A percentile compares a stretch with the other conserved stretches of the same genome.
phyloP scores from a whole-genome alignment of 2,329 filamentous ascomycete genomes.

The Aspergillus puulaauensis region DNA sequence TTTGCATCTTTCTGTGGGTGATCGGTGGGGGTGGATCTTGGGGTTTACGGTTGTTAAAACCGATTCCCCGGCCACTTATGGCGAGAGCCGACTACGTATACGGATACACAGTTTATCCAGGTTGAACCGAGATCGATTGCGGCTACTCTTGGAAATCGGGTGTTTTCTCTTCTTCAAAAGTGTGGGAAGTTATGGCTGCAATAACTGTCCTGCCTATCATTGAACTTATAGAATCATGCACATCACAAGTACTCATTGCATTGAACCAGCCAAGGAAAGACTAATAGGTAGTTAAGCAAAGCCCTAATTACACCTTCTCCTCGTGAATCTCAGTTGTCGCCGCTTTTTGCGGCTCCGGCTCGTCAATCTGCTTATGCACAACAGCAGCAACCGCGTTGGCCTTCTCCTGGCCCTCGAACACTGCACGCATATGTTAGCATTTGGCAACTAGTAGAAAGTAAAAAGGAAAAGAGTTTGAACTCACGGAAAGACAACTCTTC shows the following conservation, averaged over 20 bases:
- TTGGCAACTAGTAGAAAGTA: background rate
- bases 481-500: conserved; percentile 49
- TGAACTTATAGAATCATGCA: background rate
- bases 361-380: conserved; percentile 37
- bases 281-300: background rate
- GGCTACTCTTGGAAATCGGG: too few relatives aligned
- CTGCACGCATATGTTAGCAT: conserved; percentile 21
- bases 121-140: too few relatives aligned
- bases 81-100: too few relatives aligned
- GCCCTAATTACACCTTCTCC: conserved; percentile 4
- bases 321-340: conserved; percentile 3
- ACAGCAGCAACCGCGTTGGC: conserved; percentile 36
- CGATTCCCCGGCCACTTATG: too few relatives aligned
- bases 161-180: too few relatives aligned
- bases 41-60: too few relatives aligned
- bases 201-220: too few relatives aligned
- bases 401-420: conserved; percentile 39
- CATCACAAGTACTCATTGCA: background rate
- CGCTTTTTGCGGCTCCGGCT: conserved; percentile 2
- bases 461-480: conserved; percentile 13
- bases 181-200: too few relatives aligned
- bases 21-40: too few relatives aligned
- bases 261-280: background rate
- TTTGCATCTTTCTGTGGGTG: too few relatives aligned
- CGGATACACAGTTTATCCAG: too few relatives aligned